phyloP scores from a whole-genome alignment of 2,329 filamentous ascomycete species.

The Xylariaceae sp. region DNA sequence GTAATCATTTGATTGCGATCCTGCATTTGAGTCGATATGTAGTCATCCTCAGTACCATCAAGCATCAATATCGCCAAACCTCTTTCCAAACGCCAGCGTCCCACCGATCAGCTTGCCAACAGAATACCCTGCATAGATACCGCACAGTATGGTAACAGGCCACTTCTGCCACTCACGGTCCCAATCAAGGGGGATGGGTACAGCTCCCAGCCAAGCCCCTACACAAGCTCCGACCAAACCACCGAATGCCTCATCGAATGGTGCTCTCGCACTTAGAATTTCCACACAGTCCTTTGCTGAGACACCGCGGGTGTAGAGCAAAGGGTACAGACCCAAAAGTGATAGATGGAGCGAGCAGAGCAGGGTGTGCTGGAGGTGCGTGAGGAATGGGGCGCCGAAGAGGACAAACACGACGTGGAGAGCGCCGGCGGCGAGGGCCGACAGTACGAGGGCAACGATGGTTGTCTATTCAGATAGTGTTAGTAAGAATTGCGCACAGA shows the following conservation, averaged over 20 bases:
- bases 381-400: constrained; percentile 86
- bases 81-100: constrained; percentile 44
- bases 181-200: constrained; percentile 96
- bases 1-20: too few species aligned
- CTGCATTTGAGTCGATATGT: too few species aligned
- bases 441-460: constrained; percentile 63
- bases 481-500: neutral
- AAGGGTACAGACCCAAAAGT: constrained; percentile 70
- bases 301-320: constrained; percentile 83
- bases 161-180: constrained; percentile 99
- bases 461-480: constrained; percentile 54
- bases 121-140: constrained; percentile 74
- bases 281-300: constrained; percentile 67
- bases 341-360: constrained; percentile 80
- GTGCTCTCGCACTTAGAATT: constrained; percentile 62
- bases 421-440: constrained; percentile 25
- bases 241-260: constrained; percentile 81
- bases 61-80: constrained; percentile 28
- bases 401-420: constrained; percentile 68
- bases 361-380: constrained; percentile 72
- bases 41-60: neutral
- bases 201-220: constrained; percentile 88
- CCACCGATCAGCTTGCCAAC: constrained; percentile 64
- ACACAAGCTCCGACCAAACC: constrained; percentile 71
- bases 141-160: constrained; percentile 86